phyloP scores from a whole-genome alignment of 306 rosid genomes.

The Rosa multiflora region DNA sequence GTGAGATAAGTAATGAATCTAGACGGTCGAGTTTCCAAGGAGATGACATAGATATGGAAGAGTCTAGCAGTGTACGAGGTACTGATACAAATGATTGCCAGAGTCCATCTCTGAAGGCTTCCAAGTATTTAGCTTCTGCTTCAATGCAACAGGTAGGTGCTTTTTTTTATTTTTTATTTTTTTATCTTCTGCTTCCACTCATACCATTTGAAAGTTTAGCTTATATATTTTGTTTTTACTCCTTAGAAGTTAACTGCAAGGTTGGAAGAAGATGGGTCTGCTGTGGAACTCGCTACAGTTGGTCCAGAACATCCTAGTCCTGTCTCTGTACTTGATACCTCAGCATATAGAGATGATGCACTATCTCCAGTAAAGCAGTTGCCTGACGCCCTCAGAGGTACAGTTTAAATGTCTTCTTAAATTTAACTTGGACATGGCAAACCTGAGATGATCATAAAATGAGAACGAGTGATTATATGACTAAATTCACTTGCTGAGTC shows the following conservation, averaged over 20 bases:
- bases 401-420: conserved; percentile 6
- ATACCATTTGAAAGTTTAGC: conserved; percentile 11
- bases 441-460: not conserved
- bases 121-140: conserved; percentile 41
- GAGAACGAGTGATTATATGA: not conserved
- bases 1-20: conserved; percentile 67
- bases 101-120: conserved; percentile 47
- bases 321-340: conserved; percentile 72
- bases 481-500: not conserved
- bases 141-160: conserved; percentile 53
- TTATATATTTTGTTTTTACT: conserved; percentile 15
- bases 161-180: not conserved
- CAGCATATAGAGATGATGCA: conserved; percentile 58
- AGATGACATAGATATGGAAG: conserved; percentile 61
- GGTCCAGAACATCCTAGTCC: conserved; percentile 79
- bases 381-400: conserved; percentile 56
- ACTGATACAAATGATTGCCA: conserved; percentile 40
- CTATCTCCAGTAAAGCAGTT: conserved; percentile 59
- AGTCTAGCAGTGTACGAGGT: conserved; percentile 42
- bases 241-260: conserved; percentile 55
- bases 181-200: conserved; percentile 21
- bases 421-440: not conserved
- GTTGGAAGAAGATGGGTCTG: conserved; percentile 48
- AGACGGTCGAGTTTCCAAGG: conserved; percentile 57
- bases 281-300: conserved; percentile 49